A percentile compares a stretch with the other conserved stretches of the same genome.
Evolutionary conservation across 441 rosid genomes (phyloP).

Genomic region (Isatis lusitanica): DNA sequence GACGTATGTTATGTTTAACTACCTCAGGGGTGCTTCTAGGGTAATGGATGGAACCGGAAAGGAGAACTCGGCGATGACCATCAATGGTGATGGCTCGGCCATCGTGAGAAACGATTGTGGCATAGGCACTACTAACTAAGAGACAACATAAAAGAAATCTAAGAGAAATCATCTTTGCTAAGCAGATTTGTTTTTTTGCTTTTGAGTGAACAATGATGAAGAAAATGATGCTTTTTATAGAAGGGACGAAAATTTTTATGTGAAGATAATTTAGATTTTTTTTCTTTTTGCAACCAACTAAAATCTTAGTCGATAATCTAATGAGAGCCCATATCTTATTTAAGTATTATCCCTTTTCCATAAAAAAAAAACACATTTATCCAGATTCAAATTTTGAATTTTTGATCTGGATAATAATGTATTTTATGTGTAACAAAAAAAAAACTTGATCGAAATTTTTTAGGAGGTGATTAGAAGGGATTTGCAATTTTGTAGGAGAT

Average conservation of each 20-base stretch:
- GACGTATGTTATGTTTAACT: neutral
- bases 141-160: constrained; percentile 3
- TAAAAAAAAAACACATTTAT: too few species aligned
- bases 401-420: too few species aligned
- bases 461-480: too few species aligned
- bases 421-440: too few species aligned
- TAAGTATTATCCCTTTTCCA: too few species aligned
- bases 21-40: constrained; percentile 40
- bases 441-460: too few species aligned
- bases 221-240: neutral
- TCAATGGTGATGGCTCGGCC: constrained; percentile 38
- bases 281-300: neutral
- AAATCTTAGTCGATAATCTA: too few species aligned
- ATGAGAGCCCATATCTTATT: too few species aligned
- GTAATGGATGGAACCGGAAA: constrained; percentile 37
- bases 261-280: neutral
- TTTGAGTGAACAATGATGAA: neutral
- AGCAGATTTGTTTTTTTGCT: neutral
- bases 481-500: too few species aligned
- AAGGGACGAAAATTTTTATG: too few species aligned
- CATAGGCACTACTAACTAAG: constrained; percentile 16
- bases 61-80: constrained; percentile 34
- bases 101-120: constrained; percentile 30
- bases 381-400: too few species aligned
- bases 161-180: constrained; percentile 15